Evolutionary conservation across 306 rosid species (phyloP), one percentile per base, ranked within the genome.

Genomic region (Malus asiatica): DNA sequence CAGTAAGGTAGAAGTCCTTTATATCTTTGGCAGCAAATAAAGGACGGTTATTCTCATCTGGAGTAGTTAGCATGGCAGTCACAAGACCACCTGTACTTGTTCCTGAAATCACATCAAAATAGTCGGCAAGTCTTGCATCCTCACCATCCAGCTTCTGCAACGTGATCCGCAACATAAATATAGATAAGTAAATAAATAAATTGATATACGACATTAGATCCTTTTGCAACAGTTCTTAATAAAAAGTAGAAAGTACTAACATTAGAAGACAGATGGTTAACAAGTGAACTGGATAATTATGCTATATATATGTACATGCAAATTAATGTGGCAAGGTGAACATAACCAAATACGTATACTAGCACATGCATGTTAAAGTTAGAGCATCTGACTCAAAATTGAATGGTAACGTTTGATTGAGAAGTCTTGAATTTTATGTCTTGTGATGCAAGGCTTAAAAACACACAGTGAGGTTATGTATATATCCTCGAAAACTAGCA

Each of bases 11-110:
- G 78, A 88, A 90, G 16, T 81, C 77, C 71, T 84, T 90, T 22
- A 90, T 90, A 51, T 90, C 96, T 40, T 83, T 86, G 45, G 93
- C 91, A 1, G 90, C 86, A 62, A 73, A 88, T 14, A 90, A 1
- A 29, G 96, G 96, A 61, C 91, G 84, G n/a, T 85, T 87, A 2
- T 90, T 85, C 32, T 87, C 83, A 52, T 90, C 70, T 20, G 91
- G 96, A 9, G 93, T 67, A 13, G 93, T 73, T 4, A 90, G 77
- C 91, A 90, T 90, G 46, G 91, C 81, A 6, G 96, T 85, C 38
- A 90, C 85, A 63, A 90, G 80, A 33, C 96, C 96, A 0, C 87
- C 88, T 2, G 96, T 90, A 57, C 96, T 90, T 52, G 93, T 90
- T 55, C 93, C 96, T 1, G 93, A 64, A 60, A 90, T 82, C 63